These are phyloP conservation scores for Pulveroboletus sp. DNA, from an alignment of 768 basidiomycete genomes.

Conservation along the genomic window DNA sequence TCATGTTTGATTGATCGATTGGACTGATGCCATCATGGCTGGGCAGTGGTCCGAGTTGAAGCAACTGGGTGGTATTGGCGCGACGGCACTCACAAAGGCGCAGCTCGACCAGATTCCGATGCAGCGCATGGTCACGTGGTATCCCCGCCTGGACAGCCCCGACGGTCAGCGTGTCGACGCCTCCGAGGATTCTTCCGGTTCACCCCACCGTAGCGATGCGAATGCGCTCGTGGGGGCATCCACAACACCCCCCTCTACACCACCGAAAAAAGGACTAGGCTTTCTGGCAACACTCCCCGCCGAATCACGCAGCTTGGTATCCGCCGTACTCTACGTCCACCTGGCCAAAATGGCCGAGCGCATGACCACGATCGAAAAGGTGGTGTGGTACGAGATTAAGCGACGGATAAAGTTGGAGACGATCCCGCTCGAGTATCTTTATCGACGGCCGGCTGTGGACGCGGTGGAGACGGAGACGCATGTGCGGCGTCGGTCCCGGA, in stretches of 20 bases:
- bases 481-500: neutral
- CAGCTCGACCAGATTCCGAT: conserved; percentile 36
- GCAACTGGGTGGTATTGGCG: conserved; percentile 41
- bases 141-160: conserved; percentile 25
- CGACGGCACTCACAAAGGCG: conserved; percentile 39
- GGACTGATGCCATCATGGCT: conserved; percentile 8
- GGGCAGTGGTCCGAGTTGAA: conserved; percentile 42
- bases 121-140: conserved; percentile 31
- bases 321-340: conserved; percentile 32
- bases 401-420: conserved; percentile 30
- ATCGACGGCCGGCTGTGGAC: conserved; percentile 10
- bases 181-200: too few species aligned
- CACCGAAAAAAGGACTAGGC: too few species aligned
- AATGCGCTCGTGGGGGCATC: too few species aligned
- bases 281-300: conserved; percentile 38
- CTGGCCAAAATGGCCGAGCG: conserved; percentile 33
- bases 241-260: too few species aligned
- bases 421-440: conserved; percentile 18
- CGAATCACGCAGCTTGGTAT: conserved; percentile 33
- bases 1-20: too few species aligned
- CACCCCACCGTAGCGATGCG: too few species aligned
- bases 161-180: conserved; percentile 35
- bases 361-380: conserved; percentile 40
- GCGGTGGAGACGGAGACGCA: neutral
- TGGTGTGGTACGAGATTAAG: conserved; percentile 34